Evolutionary conservation across 1,139 yeast species (phyloP).

Genomic region (Magnusiomyces fungicola): DNA sequence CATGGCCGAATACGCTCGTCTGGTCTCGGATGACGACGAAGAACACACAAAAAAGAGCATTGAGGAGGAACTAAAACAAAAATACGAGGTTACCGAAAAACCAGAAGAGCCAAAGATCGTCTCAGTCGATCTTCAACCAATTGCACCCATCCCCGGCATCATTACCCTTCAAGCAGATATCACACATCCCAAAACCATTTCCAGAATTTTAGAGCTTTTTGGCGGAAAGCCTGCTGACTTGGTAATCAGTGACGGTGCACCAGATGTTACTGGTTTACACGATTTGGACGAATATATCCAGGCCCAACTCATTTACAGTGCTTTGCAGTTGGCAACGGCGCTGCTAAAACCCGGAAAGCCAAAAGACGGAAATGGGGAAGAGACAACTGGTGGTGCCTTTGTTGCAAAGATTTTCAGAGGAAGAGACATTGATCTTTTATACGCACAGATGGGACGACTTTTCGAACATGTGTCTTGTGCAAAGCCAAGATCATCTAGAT

Average conservation of each 20-base stretch:
- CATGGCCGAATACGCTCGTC: neutral
- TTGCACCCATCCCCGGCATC: conserved; percentile 89
- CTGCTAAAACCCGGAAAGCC: conserved; percentile 37
- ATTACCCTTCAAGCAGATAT: conserved; percentile 91
- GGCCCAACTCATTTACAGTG: conserved; percentile 86
- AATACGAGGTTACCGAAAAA: conserved; percentile 7
- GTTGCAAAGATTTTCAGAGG: conserved; percentile 97
- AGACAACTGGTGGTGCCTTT: conserved; percentile 65
- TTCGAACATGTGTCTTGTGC: conserved; percentile 89
- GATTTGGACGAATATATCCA: conserved; percentile 95
- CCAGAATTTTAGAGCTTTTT: conserved; percentile 65
- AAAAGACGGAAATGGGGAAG: neutral
- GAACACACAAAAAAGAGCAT: conserved; percentile 14
- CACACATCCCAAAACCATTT: conserved; percentile 85
- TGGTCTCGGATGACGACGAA: neutral
- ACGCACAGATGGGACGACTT: conserved; percentile 76
- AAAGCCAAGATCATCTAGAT: conserved; percentile 90
- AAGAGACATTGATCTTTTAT: conserved; percentile 84
- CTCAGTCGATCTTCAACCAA: conserved; percentile 93
- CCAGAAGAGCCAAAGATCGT: conserved; percentile 56
- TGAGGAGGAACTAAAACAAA: conserved; percentile 9
- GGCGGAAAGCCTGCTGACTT: conserved; percentile 92
- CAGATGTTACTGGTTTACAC: conserved; percentile 95
- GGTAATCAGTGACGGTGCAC: conserved; percentile 97
- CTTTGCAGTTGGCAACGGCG: conserved; percentile 84